Percentiles rank a stretch among this genome's conserved stretches.
phyloP scores from a whole-genome alignment of 306 rosid genomes.

The Prunus kanzakura region DNA sequence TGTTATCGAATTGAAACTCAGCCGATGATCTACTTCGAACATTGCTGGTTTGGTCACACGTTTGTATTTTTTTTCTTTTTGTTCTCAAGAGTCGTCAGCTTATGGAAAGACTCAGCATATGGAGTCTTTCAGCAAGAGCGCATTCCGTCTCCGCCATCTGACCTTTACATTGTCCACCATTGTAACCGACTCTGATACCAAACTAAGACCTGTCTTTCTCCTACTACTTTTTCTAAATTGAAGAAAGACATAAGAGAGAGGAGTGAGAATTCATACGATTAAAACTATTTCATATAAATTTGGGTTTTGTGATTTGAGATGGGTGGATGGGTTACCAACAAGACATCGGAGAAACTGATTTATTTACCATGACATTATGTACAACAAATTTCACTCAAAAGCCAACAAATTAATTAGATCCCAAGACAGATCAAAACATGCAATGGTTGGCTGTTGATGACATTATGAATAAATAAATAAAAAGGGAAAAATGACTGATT shows the following conservation, averaged over 20 bases:
- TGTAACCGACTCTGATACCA: too few relatives aligned
- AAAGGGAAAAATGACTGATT: neutral
- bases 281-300: too few relatives aligned
- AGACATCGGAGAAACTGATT: neutral
- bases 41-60: neutral
- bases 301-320: too few relatives aligned
- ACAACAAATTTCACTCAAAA: conserved; percentile 16
- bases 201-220: too few relatives aligned
- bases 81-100: too few relatives aligned
- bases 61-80: neutral
- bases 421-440: neutral
- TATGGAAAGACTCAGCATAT: too few relatives aligned
- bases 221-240: neutral
- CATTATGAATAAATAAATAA: neutral
- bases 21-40: neutral
- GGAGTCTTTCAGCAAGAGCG: too few relatives aligned
- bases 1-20: neutral
- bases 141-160: too few relatives aligned
- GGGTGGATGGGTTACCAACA: too few relatives aligned
- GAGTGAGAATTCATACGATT: neutral
- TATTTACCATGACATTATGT: conserved; percentile 10
- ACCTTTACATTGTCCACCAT: too few relatives aligned
- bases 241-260: neutral
- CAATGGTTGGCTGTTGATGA: conserved; percentile 9
- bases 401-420: conserved; percentile 15